Conservation (phyloP, 2,329 filamentous ascomycete genomes). For the Hypoxylon sp. region DNA sequence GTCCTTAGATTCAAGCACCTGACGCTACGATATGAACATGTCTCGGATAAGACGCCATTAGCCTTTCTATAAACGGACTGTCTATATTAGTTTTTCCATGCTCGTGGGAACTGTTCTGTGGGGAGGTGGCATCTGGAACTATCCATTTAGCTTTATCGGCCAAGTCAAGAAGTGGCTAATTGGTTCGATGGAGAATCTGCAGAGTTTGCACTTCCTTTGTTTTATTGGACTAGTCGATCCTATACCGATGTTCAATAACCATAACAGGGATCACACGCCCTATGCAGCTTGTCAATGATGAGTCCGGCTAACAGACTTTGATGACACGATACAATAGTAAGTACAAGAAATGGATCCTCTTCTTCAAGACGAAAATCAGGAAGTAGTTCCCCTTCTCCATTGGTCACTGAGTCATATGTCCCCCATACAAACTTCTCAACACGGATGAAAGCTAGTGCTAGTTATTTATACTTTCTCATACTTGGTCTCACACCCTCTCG, state of each 20-base stretch:
- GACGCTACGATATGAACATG: slow-evolving; percentile 29
- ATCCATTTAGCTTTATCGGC: slow-evolving; percentile 33
- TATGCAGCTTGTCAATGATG: slow-evolving; percentile 40
- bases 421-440: slow-evolving; percentile 10
- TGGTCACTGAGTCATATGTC: slow-evolving; percentile 41
- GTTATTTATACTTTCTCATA: slow-evolving; percentile 39
- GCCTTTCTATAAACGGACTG: slow-evolving; percentile 20
- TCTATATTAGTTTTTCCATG: slow-evolving; percentile 24
- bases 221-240: slow-evolving; percentile 24
- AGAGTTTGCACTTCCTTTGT: slow-evolving; percentile 35
- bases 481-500: neutral
- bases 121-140: slow-evolving; percentile 28
- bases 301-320: slow-evolving; percentile 18
- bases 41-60: slow-evolving; percentile 1
- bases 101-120: slow-evolving; percentile 31
- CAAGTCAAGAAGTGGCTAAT: slow-evolving; percentile 19
- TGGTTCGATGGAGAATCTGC: slow-evolving; percentile 32
- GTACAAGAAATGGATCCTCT: slow-evolving; percentile 24
- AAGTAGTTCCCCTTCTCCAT: slow-evolving; percentile 18
- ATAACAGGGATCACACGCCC: slow-evolving; percentile 37
- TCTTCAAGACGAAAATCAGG: slow-evolving; percentile 8
- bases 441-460: slow-evolving; percentile 7
- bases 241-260: slow-evolving; percentile 18
- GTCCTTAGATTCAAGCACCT: slow-evolving; percentile 40
- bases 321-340: slow-evolving; percentile 23